These are phyloP conservation scores for Eucalyptus cloeziana DNA, from an alignment of 345 rosid genomes.

Conservation along the genomic window DNA sequence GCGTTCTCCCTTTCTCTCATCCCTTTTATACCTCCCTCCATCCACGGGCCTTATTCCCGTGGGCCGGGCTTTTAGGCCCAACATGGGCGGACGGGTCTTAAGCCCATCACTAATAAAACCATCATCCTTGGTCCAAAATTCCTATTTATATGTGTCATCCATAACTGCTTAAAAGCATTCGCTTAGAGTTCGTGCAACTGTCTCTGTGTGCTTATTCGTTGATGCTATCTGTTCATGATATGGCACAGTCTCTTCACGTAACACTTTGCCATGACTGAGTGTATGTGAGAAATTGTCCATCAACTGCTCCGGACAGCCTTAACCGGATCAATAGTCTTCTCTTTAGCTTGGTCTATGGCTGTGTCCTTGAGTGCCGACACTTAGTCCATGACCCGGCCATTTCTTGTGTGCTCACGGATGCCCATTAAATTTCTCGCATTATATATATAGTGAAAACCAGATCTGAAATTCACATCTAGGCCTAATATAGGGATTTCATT, in stretches of 20 bases:
- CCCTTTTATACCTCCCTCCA: too few relatives aligned
- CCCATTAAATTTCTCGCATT: neutral
- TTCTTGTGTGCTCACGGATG: neutral
- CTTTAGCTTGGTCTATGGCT: neutral
- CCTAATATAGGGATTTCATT: neutral
- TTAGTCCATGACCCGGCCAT: neutral
- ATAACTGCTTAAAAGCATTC: neutral
- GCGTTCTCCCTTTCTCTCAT: too few relatives aligned
- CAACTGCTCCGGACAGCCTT: neutral
- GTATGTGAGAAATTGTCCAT: neutral
- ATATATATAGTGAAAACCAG: neutral
- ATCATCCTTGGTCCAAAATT: neutral
- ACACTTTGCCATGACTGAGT: neutral
- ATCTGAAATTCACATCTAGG: neutral
- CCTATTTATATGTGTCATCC: neutral
- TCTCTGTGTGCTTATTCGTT: neutral
- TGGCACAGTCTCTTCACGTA: neutral
- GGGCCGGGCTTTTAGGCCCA: too few relatives aligned
- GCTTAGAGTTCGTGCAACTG: neutral
- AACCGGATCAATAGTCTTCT: neutral
- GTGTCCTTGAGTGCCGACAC: neutral
- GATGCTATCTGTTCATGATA: neutral
- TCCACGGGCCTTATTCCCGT: too few relatives aligned
- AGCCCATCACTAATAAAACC: too few relatives aligned
- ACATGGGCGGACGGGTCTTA: too few relatives aligned